Evolutionary conservation across 306 rosid species (phyloP), one percentile per base, ranked within the genome.

Genomic region (Aeschynomene evenia): DNA sequence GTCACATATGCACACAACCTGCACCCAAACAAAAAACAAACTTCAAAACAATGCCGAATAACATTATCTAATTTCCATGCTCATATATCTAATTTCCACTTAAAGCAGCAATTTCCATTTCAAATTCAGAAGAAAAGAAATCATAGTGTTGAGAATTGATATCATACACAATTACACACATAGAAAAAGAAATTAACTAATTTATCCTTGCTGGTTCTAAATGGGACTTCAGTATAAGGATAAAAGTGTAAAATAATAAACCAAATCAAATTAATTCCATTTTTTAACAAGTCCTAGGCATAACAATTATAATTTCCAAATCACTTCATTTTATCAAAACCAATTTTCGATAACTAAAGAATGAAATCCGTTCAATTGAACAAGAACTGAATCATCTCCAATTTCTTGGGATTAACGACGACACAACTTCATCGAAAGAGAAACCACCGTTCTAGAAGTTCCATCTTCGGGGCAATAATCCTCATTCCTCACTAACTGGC

Each of bases 1-100:
- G 75, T 70, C 55, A 66, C 82, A 70, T 61, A 83, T 53, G 74
- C 31, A 6, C 45, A 60, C 20, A 71, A 63, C 72, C 97, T 86
- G 83, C 75, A 79, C 40, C 70, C 12, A 53, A 66, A 42, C 26
- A 53, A 54, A n/a, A 40, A 50, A 34, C 43, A 75, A 71, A 60
- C 43, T 43, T 19, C 70, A 61, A 66, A 72, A 28, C 31, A 54
- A 21, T 46, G 52, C 68, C 29, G 5, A 19, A 20, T 26, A 22
- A 16, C 49, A 59, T 46, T 36, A 11, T 45, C 6, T 42, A n/a
- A 60, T 42, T 52, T 22, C 14, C 64, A 20, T 0, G 63, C 49
- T 61, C 31, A 23, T 39, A 54, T 11, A 18, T 61, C 31, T 31
- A 73, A 60, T 48, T 40, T 51, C 60, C 68, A 43, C 43, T 33